phyloP scores from a whole-genome alignment of 768 basidiomycete genomes.

The Leucocoprinus leucothites region DNA sequence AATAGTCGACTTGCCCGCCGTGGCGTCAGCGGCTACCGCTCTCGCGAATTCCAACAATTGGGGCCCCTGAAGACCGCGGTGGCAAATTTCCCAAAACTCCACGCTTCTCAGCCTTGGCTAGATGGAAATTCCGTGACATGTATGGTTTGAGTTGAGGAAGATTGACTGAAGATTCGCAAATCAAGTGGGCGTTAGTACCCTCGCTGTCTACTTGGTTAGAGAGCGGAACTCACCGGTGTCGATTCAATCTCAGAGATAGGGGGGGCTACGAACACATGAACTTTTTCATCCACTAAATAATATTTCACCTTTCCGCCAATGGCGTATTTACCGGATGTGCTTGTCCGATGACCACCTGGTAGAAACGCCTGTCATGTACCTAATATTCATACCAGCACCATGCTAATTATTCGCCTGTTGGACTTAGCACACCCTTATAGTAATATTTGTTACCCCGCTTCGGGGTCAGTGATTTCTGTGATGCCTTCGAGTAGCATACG shows the following conservation, averaged over 20 bases:
- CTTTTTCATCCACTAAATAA: slow-evolving; percentile 75
- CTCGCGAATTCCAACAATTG: not conserved
- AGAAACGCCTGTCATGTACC: slow-evolving; percentile 82
- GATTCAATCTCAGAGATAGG: slow-evolving; percentile 56
- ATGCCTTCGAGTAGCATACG: slow-evolving; percentile 76
- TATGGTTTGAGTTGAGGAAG: slow-evolving; percentile 63
- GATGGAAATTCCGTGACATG: slow-evolving; percentile 45
- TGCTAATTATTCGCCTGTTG: not conserved
- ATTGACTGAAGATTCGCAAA: not conserved
- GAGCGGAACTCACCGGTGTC: slow-evolving; percentile 54
- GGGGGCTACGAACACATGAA: slow-evolving; percentile 84
- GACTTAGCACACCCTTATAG: slow-evolving; percentile 78
- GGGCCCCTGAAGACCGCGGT: not conserved
- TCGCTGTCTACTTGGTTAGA: too few relatives aligned
- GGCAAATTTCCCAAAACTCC: slow-evolving; percentile 33
- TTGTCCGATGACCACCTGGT: slow-evolving; percentile 83
- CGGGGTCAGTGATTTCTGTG: slow-evolving; percentile 74
- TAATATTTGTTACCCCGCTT: slow-evolving; percentile 94
- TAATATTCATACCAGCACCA: too few relatives aligned
- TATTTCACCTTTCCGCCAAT: slow-evolving; percentile 77
- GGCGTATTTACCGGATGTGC: slow-evolving; percentile 85
- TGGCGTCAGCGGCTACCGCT: not conserved
- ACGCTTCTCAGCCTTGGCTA: slow-evolving; percentile 31
- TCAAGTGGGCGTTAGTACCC: not conserved
- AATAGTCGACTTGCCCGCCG: not conserved